Conservation (phyloP, 2,329 filamentous ascomycete genomes). For the Aspergillus arachidicola region DNA sequence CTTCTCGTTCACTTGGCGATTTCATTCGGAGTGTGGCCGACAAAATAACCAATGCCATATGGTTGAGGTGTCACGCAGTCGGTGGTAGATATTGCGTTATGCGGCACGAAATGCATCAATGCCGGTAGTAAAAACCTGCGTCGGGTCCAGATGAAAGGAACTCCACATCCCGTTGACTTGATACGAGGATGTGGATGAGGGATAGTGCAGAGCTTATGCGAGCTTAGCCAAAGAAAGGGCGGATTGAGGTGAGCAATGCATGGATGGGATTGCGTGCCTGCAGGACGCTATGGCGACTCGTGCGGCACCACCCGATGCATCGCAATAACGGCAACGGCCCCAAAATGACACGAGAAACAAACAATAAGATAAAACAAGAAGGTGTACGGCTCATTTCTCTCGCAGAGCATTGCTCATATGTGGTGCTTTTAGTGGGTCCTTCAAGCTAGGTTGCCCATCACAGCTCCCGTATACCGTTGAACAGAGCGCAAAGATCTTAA, state of each 20-base stretch:
- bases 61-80: constrained; percentile 13
- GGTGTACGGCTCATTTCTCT: too few species aligned
- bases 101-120: neutral
- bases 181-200: constrained; percentile 6
- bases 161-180: constrained; percentile 1
- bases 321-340: neutral
- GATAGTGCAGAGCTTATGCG: neutral
- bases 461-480: neutral
- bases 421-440: neutral
- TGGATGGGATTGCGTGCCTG: constrained; percentile 16
- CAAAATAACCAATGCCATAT: neutral
- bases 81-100: constrained; percentile 15
- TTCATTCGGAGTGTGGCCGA: neutral
- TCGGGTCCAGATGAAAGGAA: neutral
- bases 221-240: constrained; percentile 10
- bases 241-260: constrained; percentile 14
- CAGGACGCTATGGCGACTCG: constrained; percentile 7
- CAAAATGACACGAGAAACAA: constrained; percentile 1
- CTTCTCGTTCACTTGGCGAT: neutral
- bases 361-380: neutral
- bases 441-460: neutral
- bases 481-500: neutral
- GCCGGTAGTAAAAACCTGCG: constrained; percentile 10
- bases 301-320: neutral
- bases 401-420: neutral